Evolutionary conservation across 352 stramenopile genomes (phyloP).

Genomic region (Globisporangium alternatum): DNA sequence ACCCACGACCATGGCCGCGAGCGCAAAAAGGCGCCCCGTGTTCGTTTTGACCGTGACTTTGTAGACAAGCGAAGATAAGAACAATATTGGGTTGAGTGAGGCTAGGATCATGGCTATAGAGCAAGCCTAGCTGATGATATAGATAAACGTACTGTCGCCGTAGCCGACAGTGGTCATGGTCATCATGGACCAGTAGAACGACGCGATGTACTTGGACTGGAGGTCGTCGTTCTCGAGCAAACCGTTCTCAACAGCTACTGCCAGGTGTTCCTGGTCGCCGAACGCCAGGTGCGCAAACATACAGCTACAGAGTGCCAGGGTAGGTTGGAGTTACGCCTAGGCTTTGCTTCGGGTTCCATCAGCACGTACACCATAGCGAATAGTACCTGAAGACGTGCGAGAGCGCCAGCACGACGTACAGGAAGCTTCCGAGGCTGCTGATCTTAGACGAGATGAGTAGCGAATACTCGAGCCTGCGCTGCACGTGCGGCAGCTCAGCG

Average conservation of each 20-base stretch:
- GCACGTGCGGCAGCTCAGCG: conserved; percentile 48
- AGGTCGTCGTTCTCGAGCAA: conserved; percentile 50
- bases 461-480: conserved; percentile 63
- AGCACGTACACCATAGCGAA: not conserved
- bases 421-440: conserved; percentile 70
- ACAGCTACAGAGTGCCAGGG: conserved; percentile 28
- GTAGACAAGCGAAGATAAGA: not conserved
- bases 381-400: conserved; percentile 75
- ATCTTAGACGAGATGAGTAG: conserved; percentile 77
- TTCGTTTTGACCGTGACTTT: conserved; percentile 73
- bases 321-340: not conserved
- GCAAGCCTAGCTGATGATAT: too few relatives aligned
- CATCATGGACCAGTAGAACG: conserved; percentile 89
- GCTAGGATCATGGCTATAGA: not conserved
- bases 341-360: not conserved
- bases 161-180: conserved; percentile 82
- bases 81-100: not conserved
- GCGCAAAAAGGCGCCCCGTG: conserved; percentile 58
- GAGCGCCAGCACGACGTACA: conserved; percentile 65
- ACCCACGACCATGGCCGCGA: conserved; percentile 70
- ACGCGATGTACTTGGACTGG: conserved; percentile 65
- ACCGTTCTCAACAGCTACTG: conserved; percentile 35
- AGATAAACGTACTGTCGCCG: conserved; percentile 53
- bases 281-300: conserved; percentile 74
- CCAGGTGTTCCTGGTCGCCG: conserved; percentile 45